Conservation (phyloP, 2,329 filamentous ascomycete genomes). For the Neophaeococcomyces aloes region DNA sequence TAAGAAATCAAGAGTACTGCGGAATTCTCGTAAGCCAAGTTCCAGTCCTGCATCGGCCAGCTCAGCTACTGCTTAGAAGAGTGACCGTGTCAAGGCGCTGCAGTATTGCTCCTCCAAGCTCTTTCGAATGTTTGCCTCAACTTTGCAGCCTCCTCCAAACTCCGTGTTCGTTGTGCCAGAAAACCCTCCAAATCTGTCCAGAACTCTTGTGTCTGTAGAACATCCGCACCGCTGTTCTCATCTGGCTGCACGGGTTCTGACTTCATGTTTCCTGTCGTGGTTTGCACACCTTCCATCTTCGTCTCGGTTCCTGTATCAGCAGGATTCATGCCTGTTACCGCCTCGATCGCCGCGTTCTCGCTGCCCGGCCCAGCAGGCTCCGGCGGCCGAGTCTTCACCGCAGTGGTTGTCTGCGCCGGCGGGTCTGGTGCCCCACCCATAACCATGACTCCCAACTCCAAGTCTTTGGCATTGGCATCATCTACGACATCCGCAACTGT, state of each 20-base stretch:
- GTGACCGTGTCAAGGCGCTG: too few relatives aligned
- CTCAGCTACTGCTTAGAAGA: too few relatives aligned
- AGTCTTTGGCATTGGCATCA: slow-evolving; percentile 31
- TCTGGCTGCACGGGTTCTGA: slow-evolving; percentile 14
- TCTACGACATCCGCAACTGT: slow-evolving; percentile 62
- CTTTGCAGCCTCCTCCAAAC: slow-evolving; percentile 54
- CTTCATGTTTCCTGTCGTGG: slow-evolving; percentile 23
- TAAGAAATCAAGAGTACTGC: too few relatives aligned
- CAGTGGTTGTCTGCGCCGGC: slow-evolving; percentile 12
- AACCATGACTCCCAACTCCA: slow-evolving; percentile 83
- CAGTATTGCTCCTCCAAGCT: slow-evolving; percentile 47
- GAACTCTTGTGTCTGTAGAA: slow-evolving; percentile 60
- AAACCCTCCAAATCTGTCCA: slow-evolving; percentile 80
- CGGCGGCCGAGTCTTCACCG: slow-evolving; percentile 8
- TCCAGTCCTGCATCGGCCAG: too few relatives aligned
- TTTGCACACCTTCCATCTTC: slow-evolving; percentile 22
- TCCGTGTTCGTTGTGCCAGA: slow-evolving; percentile 65
- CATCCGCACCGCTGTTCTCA: slow-evolving; percentile 18
- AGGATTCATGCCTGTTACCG: slow-evolving; percentile 33
- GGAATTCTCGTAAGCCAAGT: too few relatives aligned
- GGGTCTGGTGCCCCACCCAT: slow-evolving; percentile 54
- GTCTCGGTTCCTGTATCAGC: slow-evolving; percentile 28
- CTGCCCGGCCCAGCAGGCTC: slow-evolving; percentile 22
- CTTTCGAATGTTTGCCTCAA: slow-evolving; percentile 57
- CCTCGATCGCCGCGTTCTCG: slow-evolving; percentile 17